Evolutionary conservation across 345 rosid genomes (phyloP).

Genomic region (Dimocarpus longan): DNA sequence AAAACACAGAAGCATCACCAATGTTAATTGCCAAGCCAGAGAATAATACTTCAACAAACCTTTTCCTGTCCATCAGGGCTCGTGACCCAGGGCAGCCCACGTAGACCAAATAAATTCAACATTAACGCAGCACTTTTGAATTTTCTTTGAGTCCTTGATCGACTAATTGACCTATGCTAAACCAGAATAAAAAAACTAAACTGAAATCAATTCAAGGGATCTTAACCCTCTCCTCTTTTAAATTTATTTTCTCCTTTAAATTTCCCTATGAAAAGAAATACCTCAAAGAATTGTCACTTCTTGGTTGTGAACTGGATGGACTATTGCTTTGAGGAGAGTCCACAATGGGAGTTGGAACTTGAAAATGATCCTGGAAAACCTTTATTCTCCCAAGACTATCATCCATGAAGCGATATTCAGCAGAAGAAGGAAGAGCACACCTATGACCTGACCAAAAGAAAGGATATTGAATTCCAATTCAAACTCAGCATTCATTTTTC

Average conservation of each 20-base stretch:
- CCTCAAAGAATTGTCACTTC: constrained; percentile 46
- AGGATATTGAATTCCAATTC: background rate
- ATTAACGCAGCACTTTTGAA: constrained; percentile 60
- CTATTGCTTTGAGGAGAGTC: constrained; percentile 37
- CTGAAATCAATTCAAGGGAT: constrained; percentile 24
- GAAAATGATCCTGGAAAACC: constrained; percentile 71
- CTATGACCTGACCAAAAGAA: constrained; percentile 4
- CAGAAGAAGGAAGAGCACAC: constrained; percentile 17
- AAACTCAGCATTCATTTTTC: background rate
- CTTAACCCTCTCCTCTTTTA: background rate
- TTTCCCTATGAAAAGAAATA: constrained; percentile 22
- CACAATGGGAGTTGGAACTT: constrained; percentile 45
- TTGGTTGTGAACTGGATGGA: constrained; percentile 46
- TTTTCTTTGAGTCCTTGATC: constrained; percentile 47
- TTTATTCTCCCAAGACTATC: constrained; percentile 65
- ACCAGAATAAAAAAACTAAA: constrained; percentile 40
- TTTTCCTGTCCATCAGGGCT: constrained; percentile 64
- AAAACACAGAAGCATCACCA: constrained; percentile 1
- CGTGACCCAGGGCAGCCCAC: constrained; percentile 76
- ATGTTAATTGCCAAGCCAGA: constrained; percentile 12
- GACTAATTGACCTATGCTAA: constrained; percentile 59
- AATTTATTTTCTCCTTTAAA: background rate
- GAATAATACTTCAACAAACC: constrained; percentile 43
- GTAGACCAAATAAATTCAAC: constrained; percentile 76
- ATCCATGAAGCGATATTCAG: constrained; percentile 60